Percentiles rank a stretch among this genome's conserved stretches.
Evolutionary conservation across 2,329 filamentous ascomycete species (phyloP).

Genomic region (Aspergillus melleus): DNA sequence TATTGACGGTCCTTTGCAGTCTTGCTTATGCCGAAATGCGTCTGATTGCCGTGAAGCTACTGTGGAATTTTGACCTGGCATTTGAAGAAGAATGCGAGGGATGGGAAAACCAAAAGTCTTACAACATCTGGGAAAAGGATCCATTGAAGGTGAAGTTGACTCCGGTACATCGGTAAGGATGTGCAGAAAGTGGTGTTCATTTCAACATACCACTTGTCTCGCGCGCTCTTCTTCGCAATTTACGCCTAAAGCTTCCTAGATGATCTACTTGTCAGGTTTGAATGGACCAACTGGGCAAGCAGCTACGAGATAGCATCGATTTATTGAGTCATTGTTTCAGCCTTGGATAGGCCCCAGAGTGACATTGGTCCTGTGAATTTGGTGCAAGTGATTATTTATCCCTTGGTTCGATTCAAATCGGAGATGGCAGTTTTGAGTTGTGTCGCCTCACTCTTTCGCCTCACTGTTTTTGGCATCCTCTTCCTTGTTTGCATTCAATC

Average conservation of each 20-base stretch:
- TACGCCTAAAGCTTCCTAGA: too few species aligned
- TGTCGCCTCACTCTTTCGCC: not conserved
- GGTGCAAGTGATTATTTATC: too few species aligned
- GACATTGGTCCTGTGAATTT: too few species aligned
- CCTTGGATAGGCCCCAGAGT: not conserved
- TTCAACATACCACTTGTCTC: too few species aligned
- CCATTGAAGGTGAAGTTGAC: not conserved
- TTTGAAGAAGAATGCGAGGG: conserved; percentile 37
- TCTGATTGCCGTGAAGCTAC: conserved; percentile 47
- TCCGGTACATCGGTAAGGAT: not conserved
- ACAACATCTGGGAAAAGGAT: conserved; percentile 43
- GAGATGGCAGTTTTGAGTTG: too few species aligned
- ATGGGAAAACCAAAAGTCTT: conserved; percentile 46
- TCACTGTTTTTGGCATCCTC: not conserved
- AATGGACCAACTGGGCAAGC: too few species aligned
- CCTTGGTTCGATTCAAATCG: not conserved
- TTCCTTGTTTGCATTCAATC: too few species aligned
- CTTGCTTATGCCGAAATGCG: conserved; percentile 55
- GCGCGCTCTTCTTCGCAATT: too few species aligned
- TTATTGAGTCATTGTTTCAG: not conserved
- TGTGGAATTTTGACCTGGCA: conserved; percentile 53
- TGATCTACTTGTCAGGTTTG: too few species aligned
- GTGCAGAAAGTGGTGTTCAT: not conserved
- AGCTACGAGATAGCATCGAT: too few species aligned
- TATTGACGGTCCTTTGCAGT: conserved; percentile 27